Evolutionary conservation across 1,139 yeast genomes (phyloP).

Genomic region (Meyerozyma sp.): DNA sequence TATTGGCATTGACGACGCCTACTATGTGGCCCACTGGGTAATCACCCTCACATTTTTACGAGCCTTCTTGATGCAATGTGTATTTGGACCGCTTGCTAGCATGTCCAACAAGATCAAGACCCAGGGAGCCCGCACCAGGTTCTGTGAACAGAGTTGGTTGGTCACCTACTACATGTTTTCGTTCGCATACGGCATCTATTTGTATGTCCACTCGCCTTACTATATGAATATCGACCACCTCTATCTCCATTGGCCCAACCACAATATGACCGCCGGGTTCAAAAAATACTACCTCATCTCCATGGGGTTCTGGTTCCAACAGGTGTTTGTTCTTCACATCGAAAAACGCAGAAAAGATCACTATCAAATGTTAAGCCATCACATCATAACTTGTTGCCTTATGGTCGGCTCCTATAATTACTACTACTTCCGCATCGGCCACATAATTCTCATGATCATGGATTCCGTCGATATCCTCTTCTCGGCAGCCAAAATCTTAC

Average conservation of each 20-base stretch:
- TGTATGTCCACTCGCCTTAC: constrained; percentile 58
- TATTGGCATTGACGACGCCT: constrained; percentile 53
- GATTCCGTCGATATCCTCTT: constrained; percentile 75
- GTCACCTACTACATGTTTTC: constrained; percentile 55
- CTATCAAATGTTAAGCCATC: constrained; percentile 83
- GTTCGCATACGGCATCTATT: constrained; percentile 52
- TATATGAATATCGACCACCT: constrained; percentile 53
- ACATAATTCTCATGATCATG: constrained; percentile 73
- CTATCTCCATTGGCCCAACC: constrained; percentile 77
- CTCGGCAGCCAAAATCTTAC: constrained; percentile 70
- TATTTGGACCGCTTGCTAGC: constrained; percentile 54
- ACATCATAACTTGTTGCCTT: constrained; percentile 68
- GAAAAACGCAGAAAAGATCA: constrained; percentile 82
- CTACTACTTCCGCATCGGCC: constrained; percentile 74
- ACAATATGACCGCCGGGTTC: constrained; percentile 40
- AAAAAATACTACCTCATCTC: constrained; percentile 71
- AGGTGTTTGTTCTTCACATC: constrained; percentile 66
- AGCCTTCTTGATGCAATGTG: constrained; percentile 52
- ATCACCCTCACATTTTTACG: constrained; percentile 55
- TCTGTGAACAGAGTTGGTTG: constrained; percentile 87
- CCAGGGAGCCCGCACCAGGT: constrained; percentile 54
- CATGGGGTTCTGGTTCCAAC: constrained; percentile 77
- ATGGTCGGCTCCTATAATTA: constrained; percentile 69
- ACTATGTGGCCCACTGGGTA: constrained; percentile 51
- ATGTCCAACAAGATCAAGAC: constrained; percentile 37